A percentile compares a stretch with the other conserved stretches of the same genome.
Evolutionary conservation across 495 filamentous ascomycete genomes (phyloP).

Genomic region (Penicillium manginii): DNA sequence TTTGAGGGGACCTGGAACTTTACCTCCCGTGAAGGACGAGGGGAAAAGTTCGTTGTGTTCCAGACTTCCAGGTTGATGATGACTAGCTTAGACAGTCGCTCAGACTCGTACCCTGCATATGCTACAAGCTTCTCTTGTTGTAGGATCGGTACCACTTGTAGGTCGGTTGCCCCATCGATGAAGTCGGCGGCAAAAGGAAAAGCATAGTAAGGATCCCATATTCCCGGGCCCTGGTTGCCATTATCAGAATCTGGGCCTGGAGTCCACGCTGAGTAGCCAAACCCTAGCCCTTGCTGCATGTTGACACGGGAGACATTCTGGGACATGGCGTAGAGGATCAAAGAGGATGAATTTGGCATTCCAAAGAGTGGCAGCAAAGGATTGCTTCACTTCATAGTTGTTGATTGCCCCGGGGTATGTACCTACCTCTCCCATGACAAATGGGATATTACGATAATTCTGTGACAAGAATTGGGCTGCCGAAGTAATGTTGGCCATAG

Average conservation of each 20-base stretch:
- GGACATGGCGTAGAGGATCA: neutral
- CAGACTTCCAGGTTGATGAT: neutral
- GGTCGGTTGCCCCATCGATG: neutral
- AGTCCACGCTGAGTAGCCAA: neutral
- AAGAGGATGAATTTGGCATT: neutral
- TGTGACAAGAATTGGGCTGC: neutral
- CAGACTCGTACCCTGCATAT: neutral
- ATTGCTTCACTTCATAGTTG: neutral
- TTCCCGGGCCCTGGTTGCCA: neutral
- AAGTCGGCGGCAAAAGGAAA: neutral
- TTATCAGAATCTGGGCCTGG: neutral
- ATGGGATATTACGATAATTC: neutral
- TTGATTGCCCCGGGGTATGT: neutral
- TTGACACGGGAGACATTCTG: neutral
- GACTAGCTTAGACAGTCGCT: neutral
- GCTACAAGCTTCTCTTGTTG: neutral
- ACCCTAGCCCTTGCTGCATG: neutral
- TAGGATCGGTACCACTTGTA: neutral
- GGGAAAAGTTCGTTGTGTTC: neutral
- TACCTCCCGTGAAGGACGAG: neutral
- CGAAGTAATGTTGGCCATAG: neutral
- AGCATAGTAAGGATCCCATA: neutral
- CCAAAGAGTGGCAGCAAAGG: neutral
- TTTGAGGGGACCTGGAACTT: neutral
- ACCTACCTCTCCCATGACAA: neutral